phyloP scores from a whole-genome alignment of 2,329 filamentous ascomycete genomes.

The Cladosporium sp. region DNA sequence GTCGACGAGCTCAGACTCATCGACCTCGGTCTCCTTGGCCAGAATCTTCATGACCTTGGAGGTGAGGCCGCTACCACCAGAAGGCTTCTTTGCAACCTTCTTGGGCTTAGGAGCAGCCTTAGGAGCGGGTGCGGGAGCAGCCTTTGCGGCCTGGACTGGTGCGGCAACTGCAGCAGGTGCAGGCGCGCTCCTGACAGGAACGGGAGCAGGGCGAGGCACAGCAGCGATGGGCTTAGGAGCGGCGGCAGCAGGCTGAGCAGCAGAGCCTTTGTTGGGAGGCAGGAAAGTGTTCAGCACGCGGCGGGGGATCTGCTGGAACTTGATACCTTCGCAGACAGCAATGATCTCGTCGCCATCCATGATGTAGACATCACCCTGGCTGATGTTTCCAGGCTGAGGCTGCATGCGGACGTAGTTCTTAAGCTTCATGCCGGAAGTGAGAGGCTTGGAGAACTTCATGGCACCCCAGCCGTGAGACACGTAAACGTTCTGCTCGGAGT shows the following conservation, averaged over 20 bases:
- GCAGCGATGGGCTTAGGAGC: constrained; percentile 34
- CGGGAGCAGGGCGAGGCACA: constrained; percentile 33
- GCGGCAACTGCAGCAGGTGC: constrained; percentile 29
- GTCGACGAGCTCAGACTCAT: constrained; percentile 55
- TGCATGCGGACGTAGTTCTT: constrained; percentile 61
- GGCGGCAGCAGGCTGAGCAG: constrained; percentile 30
- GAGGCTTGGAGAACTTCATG: constrained; percentile 44
- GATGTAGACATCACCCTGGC: constrained; percentile 58
- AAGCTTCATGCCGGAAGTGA: constrained; percentile 49
- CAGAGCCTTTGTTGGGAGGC: constrained; percentile 50
- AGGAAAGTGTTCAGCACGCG: constrained; percentile 63
- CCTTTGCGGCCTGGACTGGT: constrained; percentile 30
- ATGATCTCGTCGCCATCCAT: constrained; percentile 57
- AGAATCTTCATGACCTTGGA: constrained; percentile 61
- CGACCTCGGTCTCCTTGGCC: constrained; percentile 60
- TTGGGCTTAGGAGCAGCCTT: constrained; percentile 28
- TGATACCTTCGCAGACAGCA: constrained; percentile 57
- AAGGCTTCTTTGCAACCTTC: constrained; percentile 50
- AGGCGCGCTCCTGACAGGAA: constrained; percentile 27
- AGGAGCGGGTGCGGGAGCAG: constrained; percentile 12
- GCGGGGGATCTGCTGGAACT: constrained; percentile 65
- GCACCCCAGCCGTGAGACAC: constrained; percentile 60
- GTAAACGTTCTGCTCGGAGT: constrained; percentile 57
- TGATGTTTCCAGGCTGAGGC: constrained; percentile 51
- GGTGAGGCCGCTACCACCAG: constrained; percentile 46